Percentiles rank a stretch among this genome's conserved stretches.
Conservation (phyloP, 495 filamentous ascomycete genomes). For the Penicillium tannophilum region DNA sequence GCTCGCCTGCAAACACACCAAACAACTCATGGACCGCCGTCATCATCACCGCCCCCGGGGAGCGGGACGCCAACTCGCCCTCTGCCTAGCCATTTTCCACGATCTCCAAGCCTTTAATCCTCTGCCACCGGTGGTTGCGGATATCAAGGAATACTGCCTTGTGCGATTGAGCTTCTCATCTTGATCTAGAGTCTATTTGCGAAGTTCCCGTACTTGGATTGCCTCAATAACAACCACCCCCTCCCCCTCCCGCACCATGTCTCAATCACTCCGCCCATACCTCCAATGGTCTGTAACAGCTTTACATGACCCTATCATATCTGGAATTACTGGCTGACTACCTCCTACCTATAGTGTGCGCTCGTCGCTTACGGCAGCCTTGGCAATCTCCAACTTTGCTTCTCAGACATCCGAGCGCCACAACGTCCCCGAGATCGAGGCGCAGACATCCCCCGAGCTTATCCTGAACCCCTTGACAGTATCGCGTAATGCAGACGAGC, state of each 20-base stretch:
- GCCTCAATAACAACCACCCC: conserved; percentile 30
- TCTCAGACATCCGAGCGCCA: conserved; percentile 91
- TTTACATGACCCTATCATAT: background rate
- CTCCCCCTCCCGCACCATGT: conserved; percentile 44
- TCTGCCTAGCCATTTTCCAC: conserved; percentile 12
- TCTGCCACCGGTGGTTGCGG: background rate
- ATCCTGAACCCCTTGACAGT: conserved; percentile 77
- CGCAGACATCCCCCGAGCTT: conserved; percentile 86
- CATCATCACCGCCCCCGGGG: conserved; percentile 26
- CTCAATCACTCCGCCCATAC: conserved; percentile 97
- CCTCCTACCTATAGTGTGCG: conserved; percentile 64
- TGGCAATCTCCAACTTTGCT: conserved; percentile 95
- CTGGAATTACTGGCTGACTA: conserved; percentile 6
- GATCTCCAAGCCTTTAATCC: conserved; percentile 1
- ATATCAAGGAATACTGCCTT: conserved; percentile 12
- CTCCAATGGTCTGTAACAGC: conserved; percentile 56
- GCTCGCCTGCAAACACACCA: conserved; percentile 37
- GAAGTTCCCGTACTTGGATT: background rate
- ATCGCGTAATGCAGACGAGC: conserved; percentile 90
- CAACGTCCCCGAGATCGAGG: conserved; percentile 98
- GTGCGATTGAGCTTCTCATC: background rate
- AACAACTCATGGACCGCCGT: conserved; percentile 25
- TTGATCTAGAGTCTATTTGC: background rate
- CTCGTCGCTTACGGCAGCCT: conserved; percentile 88
- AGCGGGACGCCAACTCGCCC: conserved; percentile 31